Conservation (phyloP, 2,329 filamentous ascomycete species). For the Aspergillus vadensis region DNA sequence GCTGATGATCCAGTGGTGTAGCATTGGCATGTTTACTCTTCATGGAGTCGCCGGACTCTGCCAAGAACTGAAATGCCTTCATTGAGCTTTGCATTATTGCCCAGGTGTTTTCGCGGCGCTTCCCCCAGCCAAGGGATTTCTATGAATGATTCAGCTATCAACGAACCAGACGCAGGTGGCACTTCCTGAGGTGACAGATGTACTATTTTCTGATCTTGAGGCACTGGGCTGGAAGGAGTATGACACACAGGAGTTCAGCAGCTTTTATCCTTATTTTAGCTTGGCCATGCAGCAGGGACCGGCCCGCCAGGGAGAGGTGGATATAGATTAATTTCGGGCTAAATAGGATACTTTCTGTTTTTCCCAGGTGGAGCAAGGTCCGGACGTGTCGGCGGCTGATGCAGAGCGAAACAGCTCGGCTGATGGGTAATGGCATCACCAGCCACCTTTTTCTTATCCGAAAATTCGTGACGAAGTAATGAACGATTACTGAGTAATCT, state of each 20-base stretch:
- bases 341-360: slow-evolving; percentile 30
- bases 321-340: slow-evolving; percentile 31
- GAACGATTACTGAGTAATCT: neutral
- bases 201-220: slow-evolving; percentile 27
- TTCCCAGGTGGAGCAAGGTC: neutral
- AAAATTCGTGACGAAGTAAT: neutral
- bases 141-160: slow-evolving; percentile 31
- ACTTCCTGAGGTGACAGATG: slow-evolving; percentile 27
- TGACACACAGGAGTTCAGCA: slow-evolving; percentile 25
- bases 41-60: slow-evolving; percentile 28
- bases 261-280: slow-evolving; percentile 27
- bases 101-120: slow-evolving; percentile 27
- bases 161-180: slow-evolving; percentile 25
- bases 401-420: neutral
- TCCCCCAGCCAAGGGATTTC: slow-evolving; percentile 28
- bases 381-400: neutral
- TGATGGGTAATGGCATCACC: neutral
- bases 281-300: slow-evolving; percentile 16
- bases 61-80: slow-evolving; percentile 28
- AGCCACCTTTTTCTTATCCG: too few relatives aligned
- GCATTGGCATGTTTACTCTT: slow-evolving; percentile 28
- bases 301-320: slow-evolving; percentile 3
- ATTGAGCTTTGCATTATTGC: slow-evolving; percentile 30
- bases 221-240: slow-evolving; percentile 21
- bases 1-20: slow-evolving; percentile 30